Evolutionary conservation across 1,284 basidiomycete genomes (phyloP), one percentile per base, ranked within the genome.

Genomic region (Singerocomus rubriflavus): DNA sequence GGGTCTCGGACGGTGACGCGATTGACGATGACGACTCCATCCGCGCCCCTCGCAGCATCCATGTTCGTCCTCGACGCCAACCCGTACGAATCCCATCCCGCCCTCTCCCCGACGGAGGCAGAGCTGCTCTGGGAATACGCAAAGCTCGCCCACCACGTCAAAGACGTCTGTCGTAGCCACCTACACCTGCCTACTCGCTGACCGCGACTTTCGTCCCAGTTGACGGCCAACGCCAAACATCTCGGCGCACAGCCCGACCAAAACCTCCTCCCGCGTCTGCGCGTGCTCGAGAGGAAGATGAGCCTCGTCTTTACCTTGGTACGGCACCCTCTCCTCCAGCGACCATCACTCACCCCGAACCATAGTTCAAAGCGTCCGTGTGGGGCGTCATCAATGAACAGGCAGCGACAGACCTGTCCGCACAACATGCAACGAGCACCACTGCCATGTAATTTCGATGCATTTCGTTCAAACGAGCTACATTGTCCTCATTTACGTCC

Each of bases 341-440:
- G n/a, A n/a, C n/a, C n/a, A n/a, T 11, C 7, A n/a, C 44, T 44
- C 30, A 56, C 53, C 25, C 51, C 41, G 44, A 55, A 29, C 31
- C 54, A 0, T 29, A 96, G 87, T 96, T 93, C 78, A 93, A 94
- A 72, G 93, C 93, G 0, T 93, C 92, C 13, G 93, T 97, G 0
- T 98, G 93, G 93, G 91, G 88, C 9, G 87, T 95, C 41, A 87
- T 97, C 62, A 91, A 93, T 65, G 91, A 96, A 58, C 88, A 91
- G 58, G 80, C 85, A 48, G 75, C 77, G 33, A 72, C 72, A 36
- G 78, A 81, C 30, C 71, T 74, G 14, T 61, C 67, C 14, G 64
- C 61, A 67, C 51, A 69, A 65, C 49, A 62, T 57, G 45, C 54
- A 49, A 57, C 58, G 1, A 38, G 21, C 40, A 52, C 50, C 37